phyloP scores from a whole-genome alignment of 2,329 filamentous ascomycete species.

The Rhynchosporium graminicola region DNA sequence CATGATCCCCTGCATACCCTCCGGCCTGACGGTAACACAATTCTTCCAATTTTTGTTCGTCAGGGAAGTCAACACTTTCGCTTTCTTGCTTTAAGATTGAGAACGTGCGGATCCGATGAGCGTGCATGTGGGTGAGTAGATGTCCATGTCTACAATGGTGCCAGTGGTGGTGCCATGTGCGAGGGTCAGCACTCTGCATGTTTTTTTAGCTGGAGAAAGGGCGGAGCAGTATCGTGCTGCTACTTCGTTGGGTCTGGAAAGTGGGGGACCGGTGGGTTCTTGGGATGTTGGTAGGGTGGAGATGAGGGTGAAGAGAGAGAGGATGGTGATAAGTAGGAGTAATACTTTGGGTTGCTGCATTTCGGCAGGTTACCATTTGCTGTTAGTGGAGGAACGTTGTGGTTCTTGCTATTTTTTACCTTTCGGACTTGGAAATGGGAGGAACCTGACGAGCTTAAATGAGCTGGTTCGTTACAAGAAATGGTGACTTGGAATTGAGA shows the following conservation, averaged over 20 bases:
- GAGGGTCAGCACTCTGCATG: background rate
- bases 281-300: too few species aligned
- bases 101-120: background rate
- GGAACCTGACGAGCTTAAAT: too few species aligned
- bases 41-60: background rate
- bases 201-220: background rate
- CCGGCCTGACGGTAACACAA: background rate
- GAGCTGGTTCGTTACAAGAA: too few species aligned
- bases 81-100: background rate
- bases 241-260: background rate
- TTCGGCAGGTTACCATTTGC: too few species aligned
- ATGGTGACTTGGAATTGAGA: too few species aligned
- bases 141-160: background rate
- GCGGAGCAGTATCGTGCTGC: background rate
- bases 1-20: background rate
- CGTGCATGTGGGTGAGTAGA: background rate
- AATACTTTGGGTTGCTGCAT: too few species aligned
- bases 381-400: too few species aligned
- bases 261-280: background rate
- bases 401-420: too few species aligned
- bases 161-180: background rate
- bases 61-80: background rate
- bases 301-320: too few species aligned
- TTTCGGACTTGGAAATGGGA: too few species aligned
- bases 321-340: too few species aligned